Conservation (phyloP, 2,329 filamentous ascomycete species). For the Elsinoe perseae region DNA sequence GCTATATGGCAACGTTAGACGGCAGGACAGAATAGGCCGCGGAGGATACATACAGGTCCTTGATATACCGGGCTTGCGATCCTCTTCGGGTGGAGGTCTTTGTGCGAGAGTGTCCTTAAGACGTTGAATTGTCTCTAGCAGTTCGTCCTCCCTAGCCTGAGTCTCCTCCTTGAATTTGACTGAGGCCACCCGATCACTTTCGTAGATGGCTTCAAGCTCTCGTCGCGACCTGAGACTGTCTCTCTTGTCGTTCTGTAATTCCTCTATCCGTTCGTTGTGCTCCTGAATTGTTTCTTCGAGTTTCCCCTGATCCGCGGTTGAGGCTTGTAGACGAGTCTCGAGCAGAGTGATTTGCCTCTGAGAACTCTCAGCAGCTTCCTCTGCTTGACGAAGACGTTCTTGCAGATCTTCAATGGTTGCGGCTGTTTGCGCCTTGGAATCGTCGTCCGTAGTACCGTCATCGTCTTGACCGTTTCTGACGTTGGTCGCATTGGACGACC, state of each 20-base stretch:
- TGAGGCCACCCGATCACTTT: conserved; percentile 78
- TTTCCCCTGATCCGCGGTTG: conserved; percentile 71
- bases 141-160: conserved; percentile 74
- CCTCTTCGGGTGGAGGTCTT: conserved; percentile 48
- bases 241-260: conserved; percentile 73
- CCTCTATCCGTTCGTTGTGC: conserved; percentile 73
- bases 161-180: conserved; percentile 90
- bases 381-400: conserved; percentile 71
- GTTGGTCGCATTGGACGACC: conserved; percentile 17
- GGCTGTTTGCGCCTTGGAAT: conserved; percentile 70
- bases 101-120: conserved; percentile 83
- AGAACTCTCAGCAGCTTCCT: conserved; percentile 55
- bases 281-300: conserved; percentile 85
- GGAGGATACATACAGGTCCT: conserved; percentile 21
- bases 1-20: conserved; percentile 29
- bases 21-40: background rate
- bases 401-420: conserved; percentile 77
- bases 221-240: conserved; percentile 75
- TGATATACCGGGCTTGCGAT: conserved; percentile 45
- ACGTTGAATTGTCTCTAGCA: conserved; percentile 82
- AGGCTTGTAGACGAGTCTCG: conserved; percentile 78
- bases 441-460: conserved; percentile 43
- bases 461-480: conserved; percentile 17
- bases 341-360: conserved; percentile 79
- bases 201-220: conserved; percentile 88